Evolutionary conservation across 139 green algal species (phyloP).

Genomic region (Spirogloea muscicola): DNA sequence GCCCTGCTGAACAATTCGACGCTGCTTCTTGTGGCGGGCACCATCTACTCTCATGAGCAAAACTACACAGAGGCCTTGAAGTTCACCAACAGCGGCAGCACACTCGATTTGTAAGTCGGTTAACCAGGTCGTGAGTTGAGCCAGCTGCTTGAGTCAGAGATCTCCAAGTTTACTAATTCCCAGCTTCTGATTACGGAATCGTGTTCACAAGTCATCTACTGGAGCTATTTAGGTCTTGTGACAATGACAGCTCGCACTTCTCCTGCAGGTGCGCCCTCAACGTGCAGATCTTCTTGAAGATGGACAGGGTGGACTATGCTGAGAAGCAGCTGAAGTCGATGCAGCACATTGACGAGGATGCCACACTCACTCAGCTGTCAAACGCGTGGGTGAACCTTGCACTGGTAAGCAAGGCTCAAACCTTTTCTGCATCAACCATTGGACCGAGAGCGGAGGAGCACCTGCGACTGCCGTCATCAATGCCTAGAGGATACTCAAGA

Average conservation of each 20-base stretch:
- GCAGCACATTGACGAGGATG: conserved; percentile 86
- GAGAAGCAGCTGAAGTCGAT: conserved; percentile 88
- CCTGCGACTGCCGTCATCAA: no score
- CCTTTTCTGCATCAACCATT: neutral
- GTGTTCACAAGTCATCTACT: no score
- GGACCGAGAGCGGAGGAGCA: no score
- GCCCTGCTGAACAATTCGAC: conserved; percentile 70
- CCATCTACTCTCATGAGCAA: conserved; percentile 74
- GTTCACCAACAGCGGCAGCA: conserved; percentile 63
- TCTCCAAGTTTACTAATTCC: no score
- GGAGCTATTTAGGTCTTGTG: no score
- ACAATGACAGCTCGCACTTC: no score
- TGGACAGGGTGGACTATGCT: conserved; percentile 87
- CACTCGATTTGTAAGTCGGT: conserved; percentile 47
- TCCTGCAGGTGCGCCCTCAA: conserved; percentile 59
- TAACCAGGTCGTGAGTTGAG: no score
- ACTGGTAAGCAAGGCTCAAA: conserved; percentile 56
- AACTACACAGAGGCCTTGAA: conserved; percentile 91
- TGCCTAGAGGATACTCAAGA: no score
- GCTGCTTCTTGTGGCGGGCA: conserved; percentile 74
- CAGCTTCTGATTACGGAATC: no score
- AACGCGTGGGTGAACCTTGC: conserved; percentile 84
- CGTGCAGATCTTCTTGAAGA: conserved; percentile 68
- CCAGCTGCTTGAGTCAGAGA: no score
- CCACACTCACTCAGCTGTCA: conserved; percentile 89